Base-by-base conservation (phyloP, 2,329 filamentous ascomycete genomes). In the Catunica adiposa region DNA sequence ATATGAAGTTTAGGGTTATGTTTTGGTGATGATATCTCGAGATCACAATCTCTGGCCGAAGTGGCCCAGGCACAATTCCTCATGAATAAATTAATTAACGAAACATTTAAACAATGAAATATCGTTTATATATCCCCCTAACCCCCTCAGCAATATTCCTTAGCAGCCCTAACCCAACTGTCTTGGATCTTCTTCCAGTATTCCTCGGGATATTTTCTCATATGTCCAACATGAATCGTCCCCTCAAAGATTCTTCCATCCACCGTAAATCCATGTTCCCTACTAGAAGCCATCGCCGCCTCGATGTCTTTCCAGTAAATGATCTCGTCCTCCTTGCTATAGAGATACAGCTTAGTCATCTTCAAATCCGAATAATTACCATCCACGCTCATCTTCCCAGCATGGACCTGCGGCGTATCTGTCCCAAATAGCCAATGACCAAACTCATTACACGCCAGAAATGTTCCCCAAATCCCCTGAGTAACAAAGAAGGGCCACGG, bases 151-250 rank as follows among this genome's bases (percentile, higher is more conserved):
- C 11, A 8, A 23, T 11, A 17, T 31, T 48, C 38, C 44, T 50
- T 51, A 15, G 40, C 46, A 26, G 54, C 54, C 37, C 9, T 44
- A 17, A 40, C 48, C 59, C 59, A 60, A n/a, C 51, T 48, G 3
- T n/a, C 34, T 14, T 47, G 34, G n/a, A 60, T 51, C 14, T 37
- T 29, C 4, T 38, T 62, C 80, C 80, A 84, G 62, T 84, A 84
- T 63, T 73, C 69, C 31, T 70, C 70, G 1, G 74, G 72, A 56
- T 80, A 73, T 64, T 72, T 66, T 17, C 74, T 69, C 68, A 83
- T 75, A 62, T 83, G 79, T 1, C 76, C 78, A 17, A 81, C 80
- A 64, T 84, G 80, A 1, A 72, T 67, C 52, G 75, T 79, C 3
- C 73, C 75, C 52, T 78, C 71, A 59, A 84, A 84, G 29, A 73